phyloP scores from a whole-genome alignment of 139 green algal species.

The Coelastrella sp. region DNA sequence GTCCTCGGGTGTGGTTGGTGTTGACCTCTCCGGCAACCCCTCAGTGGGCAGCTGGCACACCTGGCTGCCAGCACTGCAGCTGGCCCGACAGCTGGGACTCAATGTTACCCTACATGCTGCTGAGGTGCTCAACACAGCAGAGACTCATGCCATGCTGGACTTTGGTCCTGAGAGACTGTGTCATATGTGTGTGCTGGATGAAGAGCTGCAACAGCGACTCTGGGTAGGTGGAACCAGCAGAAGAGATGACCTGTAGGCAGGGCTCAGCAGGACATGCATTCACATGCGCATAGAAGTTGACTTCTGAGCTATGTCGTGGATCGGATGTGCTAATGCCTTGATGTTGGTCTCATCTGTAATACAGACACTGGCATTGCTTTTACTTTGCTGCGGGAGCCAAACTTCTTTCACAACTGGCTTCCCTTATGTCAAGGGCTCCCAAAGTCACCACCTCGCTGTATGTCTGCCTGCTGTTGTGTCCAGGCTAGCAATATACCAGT shows the following conservation, averaged over 20 bases:
- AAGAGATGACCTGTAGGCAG: neutral
- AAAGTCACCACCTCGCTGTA: neutral
- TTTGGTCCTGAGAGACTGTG: constrained; percentile 80
- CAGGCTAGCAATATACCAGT: constrained; percentile 72
- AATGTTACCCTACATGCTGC: constrained; percentile 78
- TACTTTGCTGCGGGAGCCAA: too few species aligned
- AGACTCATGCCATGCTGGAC: constrained; percentile 75
- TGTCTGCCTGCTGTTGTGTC: neutral
- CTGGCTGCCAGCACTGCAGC: constrained; percentile 69
- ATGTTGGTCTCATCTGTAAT: too few species aligned
- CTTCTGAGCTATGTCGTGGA: too few species aligned
- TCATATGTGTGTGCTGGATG: constrained; percentile 85
- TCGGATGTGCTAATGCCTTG: too few species aligned
- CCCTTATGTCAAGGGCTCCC: neutral
- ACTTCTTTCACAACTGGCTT: neutral
- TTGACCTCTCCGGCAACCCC: constrained; percentile 87
- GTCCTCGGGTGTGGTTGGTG: constrained; percentile 64
- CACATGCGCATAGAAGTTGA: neutral
- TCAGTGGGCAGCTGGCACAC: constrained; percentile 64
- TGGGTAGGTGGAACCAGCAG: constrained; percentile 37
- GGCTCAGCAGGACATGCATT: neutral
- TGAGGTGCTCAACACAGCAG: constrained; percentile 70
- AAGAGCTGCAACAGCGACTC: constrained; percentile 62
- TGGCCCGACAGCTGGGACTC: constrained; percentile 67
- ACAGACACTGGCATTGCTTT: too few species aligned